These are phyloP conservation scores for Saxophila tyrrhenica DNA, from an alignment of 495 filamentous ascomycete species.

Conservation along the genomic window DNA sequence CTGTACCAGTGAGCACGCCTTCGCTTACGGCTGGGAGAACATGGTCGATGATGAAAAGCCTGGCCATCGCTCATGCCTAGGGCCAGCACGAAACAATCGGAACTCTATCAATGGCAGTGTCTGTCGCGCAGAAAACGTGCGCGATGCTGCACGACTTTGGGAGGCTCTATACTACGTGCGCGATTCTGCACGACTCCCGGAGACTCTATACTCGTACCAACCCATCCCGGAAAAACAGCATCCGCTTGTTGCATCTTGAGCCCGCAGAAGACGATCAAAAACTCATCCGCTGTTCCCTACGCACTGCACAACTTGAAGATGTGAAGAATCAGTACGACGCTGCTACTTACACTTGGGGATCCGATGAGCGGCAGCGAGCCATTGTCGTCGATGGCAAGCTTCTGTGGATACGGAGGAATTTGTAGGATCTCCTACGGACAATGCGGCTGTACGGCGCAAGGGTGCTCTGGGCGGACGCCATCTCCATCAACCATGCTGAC, in stretches of 20 bases:
- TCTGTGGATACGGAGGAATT: constrained; percentile 3
- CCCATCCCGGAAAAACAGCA: background rate
- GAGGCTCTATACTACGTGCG: background rate
- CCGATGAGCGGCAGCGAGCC: background rate
- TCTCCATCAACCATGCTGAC: constrained; percentile 31
- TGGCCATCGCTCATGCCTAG: too few relatives aligned
- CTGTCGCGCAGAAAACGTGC: too few relatives aligned
- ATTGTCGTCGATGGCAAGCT: constrained; percentile 1
- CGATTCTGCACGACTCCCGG: background rate
- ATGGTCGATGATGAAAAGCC: too few relatives aligned
- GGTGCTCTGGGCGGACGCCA: constrained; percentile 27
- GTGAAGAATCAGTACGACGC: constrained; percentile 5
- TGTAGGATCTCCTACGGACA: background rate
- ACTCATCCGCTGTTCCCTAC: background rate
- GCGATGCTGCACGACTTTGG: background rate
- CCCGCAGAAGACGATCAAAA: background rate
- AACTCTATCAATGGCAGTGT: too few relatives aligned
- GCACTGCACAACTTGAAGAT: background rate
- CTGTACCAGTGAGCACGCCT: too few relatives aligned
- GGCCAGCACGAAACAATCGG: too few relatives aligned
- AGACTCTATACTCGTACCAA: background rate
- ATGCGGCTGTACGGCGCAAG: background rate
- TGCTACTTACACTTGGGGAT: constrained; percentile 10
- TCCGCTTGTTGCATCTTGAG: background rate
- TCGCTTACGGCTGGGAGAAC: too few relatives aligned